These are phyloP conservation scores for Zostera marina DNA, from an alignment of 116 monocot genomes.

Conservation along the genomic window DNA sequence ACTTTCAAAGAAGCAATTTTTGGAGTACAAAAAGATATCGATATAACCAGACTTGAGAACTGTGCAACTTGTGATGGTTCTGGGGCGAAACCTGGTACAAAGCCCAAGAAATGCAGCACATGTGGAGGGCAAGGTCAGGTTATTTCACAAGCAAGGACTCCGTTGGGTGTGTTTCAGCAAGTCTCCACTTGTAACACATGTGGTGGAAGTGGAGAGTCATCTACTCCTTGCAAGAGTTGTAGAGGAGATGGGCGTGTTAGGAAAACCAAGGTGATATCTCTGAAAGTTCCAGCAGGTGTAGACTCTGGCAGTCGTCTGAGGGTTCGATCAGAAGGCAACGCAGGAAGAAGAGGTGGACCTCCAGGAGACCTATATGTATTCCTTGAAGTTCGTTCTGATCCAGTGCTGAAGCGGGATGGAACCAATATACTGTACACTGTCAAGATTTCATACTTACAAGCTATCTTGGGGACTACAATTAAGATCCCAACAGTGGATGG, in stretches of 20 bases:
- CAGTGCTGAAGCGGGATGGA: constrained; percentile 79
- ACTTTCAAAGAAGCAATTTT: constrained; percentile 93
- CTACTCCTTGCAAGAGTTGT: constrained; percentile 66
- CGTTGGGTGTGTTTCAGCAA: constrained; percentile 92
- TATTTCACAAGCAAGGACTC: constrained; percentile 74
- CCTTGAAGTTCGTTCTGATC: constrained; percentile 75
- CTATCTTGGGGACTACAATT: constrained; percentile 67
- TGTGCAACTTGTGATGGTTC: constrained; percentile 79
- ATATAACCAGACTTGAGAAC: constrained; percentile 61
- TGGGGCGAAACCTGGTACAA: constrained; percentile 91
- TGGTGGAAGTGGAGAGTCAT: constrained; percentile 67
- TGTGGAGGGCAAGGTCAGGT: constrained; percentile 95
- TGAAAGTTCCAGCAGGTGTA: constrained; percentile 90
- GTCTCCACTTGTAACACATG: constrained; percentile 77
- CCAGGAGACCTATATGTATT: constrained; percentile 94
- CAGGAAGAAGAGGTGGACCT: constrained; percentile 73
- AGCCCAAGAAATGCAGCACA: constrained; percentile 63
- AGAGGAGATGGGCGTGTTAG: constrained; percentile 81
- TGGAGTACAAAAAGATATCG: constrained; percentile 86
- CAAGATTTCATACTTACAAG: constrained; percentile 79
- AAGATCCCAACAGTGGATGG: constrained; percentile 91
- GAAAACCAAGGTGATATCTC: constrained; percentile 66
- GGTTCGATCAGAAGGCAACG: constrained; percentile 84
- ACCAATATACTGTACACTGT: constrained; percentile 77
- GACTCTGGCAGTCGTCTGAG: constrained; percentile 80